Percentiles rank a stretch among this genome's conserved stretches.
phyloP scores from a whole-genome alignment of 176 grass and related monocot species.

The Phyllostachys edulis region DNA sequence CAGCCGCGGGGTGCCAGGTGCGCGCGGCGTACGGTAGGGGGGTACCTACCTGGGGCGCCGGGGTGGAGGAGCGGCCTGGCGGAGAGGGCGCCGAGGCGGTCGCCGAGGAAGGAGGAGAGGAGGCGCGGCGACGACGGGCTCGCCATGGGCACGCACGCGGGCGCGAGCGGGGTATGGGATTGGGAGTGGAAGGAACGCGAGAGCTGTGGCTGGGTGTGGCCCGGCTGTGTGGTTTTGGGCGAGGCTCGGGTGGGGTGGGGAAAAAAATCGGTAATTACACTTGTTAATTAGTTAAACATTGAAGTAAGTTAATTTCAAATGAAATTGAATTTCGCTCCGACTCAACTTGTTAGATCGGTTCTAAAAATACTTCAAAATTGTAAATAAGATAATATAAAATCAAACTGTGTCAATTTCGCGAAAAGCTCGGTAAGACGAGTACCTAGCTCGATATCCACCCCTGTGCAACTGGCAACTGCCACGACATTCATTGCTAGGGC shows the following conservation, averaged over 20 bases:
- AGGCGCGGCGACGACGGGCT: constrained; percentile 56
- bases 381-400: no score
- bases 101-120: constrained; percentile 71
- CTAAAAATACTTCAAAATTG: no score
- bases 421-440: no score
- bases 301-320: no score
- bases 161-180: neutral
- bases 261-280: no score
- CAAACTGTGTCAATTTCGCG: no score
- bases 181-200: neutral
- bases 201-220: neutral
- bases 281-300: no score
- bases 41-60: constrained; percentile 1
- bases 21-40: neutral
- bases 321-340: no score
- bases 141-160: constrained; percentile 52
- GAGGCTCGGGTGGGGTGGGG: neutral
- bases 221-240: neutral
- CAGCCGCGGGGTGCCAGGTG: neutral
- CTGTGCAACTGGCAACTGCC: neutral
- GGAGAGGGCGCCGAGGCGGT: constrained; percentile 51
- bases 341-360: no score
- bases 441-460: no score
- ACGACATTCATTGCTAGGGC: neutral
- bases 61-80: constrained; percentile 33